Evolutionary conservation across 2,329 filamentous ascomycete species (phyloP), one percentile per base, ranked within the genome.

Genomic region (Beauveria scarabaeidicola): DNA sequence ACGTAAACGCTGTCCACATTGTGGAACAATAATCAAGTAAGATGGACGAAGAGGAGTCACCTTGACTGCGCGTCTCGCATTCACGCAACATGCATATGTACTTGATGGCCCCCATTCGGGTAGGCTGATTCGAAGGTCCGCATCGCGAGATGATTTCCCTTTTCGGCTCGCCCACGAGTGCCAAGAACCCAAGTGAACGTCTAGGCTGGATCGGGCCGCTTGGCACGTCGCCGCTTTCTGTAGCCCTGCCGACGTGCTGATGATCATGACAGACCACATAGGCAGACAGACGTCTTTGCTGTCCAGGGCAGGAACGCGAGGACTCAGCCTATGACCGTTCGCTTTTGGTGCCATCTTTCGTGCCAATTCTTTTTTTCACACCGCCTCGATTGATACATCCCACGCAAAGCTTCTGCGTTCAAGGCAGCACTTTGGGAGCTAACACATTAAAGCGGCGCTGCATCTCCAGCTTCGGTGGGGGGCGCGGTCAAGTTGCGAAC

Each of bases 71-170:
- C 32, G 11, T 36, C 32, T 36, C 5, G 32, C 32, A 15, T 25
- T 29, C 41, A 27, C 19, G 27, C 29, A 56, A 29, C 1, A 56
- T 25, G 5, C 29, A n/a, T n/a, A n/a, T n/a, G n/a, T 36, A 15
- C 23, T 38, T 13, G 17, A 40, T n/a, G 25, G 25, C 11, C 27
- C 40, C 27, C 11, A 32, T 6, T 36, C 7, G 8, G 52, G 38
- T 43, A 8, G 25, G 52, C 53, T 43, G 23, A 47, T 13, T 23
- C 15, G n/a, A n/a, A 19, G 40, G 50, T 44, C 36, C 57, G 15
- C 43, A 47, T 23, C 58, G 51, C 58, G 44, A 60, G 41, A 48
- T 55, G 15, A 41, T 36, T 60, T 54, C 58, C 58, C 17, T 25
- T 55, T 60, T 50, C 3, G 58, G 58, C 29, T 21, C 17, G 27